Evolutionary conservation across 495 filamentous ascomycete genomes (phyloP).

Genomic region (Penicillium maclennaniae): DNA sequence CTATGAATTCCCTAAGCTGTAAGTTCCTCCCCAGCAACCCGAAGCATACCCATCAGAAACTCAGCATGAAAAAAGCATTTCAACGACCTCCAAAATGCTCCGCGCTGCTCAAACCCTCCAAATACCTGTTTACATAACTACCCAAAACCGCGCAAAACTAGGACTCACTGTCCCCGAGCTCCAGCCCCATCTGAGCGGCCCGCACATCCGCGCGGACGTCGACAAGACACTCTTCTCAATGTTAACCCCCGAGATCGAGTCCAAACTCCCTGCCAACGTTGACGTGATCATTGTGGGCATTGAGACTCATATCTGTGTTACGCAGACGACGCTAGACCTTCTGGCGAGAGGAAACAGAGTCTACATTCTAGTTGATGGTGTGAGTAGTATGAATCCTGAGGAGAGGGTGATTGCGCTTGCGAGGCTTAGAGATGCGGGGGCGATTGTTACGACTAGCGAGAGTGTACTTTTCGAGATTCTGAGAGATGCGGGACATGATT

Average conservation of each 20-base stretch:
- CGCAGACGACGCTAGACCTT: slow-evolving; percentile 84
- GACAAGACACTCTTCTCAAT: slow-evolving; percentile 95
- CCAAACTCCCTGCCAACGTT: slow-evolving; percentile 26
- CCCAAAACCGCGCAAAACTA: slow-evolving; percentile 71
- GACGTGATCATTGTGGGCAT: slow-evolving; percentile 66
- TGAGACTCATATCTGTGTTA: slow-evolving; percentile 91
- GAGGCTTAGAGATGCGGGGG: slow-evolving; percentile 71
- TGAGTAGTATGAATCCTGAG: slow-evolving; percentile 76
- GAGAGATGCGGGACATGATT: slow-evolving; percentile 73
- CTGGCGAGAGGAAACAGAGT: slow-evolving; percentile 71
- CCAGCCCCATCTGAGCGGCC: slow-evolving; percentile 30
- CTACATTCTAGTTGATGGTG: slow-evolving; percentile 87
- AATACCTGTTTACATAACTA: slow-evolving; percentile 79
- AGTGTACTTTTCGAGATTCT: slow-evolving; percentile 89
- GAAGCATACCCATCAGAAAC: not conserved
- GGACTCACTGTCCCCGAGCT: slow-evolving; percentile 76
- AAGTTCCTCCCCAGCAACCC: slow-evolving; percentile 12
- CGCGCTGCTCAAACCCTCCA: slow-evolving; percentile 54
- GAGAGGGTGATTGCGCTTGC: slow-evolving; percentile 78
- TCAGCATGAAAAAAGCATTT: slow-evolving; percentile 17
- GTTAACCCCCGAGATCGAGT: slow-evolving; percentile 51
- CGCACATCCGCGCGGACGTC: slow-evolving; percentile 48
- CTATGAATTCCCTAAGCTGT: slow-evolving; percentile 79
- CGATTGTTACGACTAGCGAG: slow-evolving; percentile 82
- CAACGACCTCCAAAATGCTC: slow-evolving; percentile 42